A percentile compares a stretch with the other conserved stretches of the same genome.
These are phyloP conservation scores for Senecio squalidus DNA, from an alignment of 140 eudicot genomes.

Conservation along the genomic window DNA sequence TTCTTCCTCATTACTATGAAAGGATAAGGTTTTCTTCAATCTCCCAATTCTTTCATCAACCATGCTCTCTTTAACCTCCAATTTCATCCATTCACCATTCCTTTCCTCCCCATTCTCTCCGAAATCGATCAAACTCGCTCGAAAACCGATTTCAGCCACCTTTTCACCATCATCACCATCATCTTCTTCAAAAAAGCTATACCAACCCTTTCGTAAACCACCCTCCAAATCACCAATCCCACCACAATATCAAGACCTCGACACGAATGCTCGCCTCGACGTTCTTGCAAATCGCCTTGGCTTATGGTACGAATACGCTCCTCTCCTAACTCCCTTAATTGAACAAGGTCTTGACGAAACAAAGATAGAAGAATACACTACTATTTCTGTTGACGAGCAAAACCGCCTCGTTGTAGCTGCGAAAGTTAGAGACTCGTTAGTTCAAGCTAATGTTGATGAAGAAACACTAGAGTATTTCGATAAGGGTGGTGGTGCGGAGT, in stretches of 20 bases:
- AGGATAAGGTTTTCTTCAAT: background rate
- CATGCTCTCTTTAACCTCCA: background rate
- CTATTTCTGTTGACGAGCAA: constrained; percentile 64
- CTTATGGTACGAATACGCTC: constrained; percentile 80
- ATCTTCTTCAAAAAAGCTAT: constrained; percentile 28
- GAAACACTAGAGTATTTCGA: constrained; percentile 47
- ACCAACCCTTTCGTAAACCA: constrained; percentile 83
- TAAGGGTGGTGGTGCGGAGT: constrained; percentile 48
- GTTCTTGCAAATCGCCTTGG: constrained; percentile 58
- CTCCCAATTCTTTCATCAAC: too few species aligned
- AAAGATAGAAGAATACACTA: constrained; percentile 62
- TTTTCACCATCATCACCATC: constrained; percentile 32
- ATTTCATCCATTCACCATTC: background rate
- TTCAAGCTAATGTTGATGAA: constrained; percentile 30
- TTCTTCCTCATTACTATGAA: too few species aligned
- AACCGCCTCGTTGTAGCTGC: constrained; percentile 61
- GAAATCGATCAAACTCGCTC: constrained; percentile 4
- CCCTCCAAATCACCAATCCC: constrained; percentile 76
- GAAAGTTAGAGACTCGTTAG: constrained; percentile 62
- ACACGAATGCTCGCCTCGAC: constrained; percentile 46
- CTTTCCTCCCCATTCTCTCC: constrained; percentile 17
- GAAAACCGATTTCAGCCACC: constrained; percentile 34
- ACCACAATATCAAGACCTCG: constrained; percentile 50
- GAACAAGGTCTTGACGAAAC: constrained; percentile 55
- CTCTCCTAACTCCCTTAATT: constrained; percentile 47